These are phyloP conservation scores for Fusarium begoniae DNA, from an alignment of 2,329 filamentous ascomycete genomes.

Conservation along the genomic window DNA sequence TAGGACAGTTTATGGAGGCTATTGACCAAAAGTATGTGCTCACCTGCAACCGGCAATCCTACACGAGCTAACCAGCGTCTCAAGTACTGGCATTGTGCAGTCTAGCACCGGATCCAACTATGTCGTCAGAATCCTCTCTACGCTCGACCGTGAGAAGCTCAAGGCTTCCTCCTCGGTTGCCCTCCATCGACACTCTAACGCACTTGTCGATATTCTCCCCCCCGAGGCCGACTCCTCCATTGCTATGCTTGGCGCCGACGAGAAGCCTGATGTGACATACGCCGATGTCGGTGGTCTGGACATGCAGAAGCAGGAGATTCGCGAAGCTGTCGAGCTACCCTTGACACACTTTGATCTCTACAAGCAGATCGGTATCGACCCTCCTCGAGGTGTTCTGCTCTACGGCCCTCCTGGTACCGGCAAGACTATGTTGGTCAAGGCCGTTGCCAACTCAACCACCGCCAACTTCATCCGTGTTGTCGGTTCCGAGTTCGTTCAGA, in stretches of 20 bases:
- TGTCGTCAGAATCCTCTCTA: slow-evolving; percentile 97
- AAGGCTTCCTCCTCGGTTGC: slow-evolving; percentile 98
- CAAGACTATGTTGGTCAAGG: slow-evolving; percentile 98
- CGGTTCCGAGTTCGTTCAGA: slow-evolving; percentile 98
- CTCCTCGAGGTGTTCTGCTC: slow-evolving; percentile 92
- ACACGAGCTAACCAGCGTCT: slow-evolving; percentile 6
- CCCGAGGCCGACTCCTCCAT: slow-evolving; percentile 98
- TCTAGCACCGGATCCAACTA: slow-evolving; percentile 99
- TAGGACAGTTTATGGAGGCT: slow-evolving; percentile 99
- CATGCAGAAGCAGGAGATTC: slow-evolving; percentile 99
- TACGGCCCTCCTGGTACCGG: slow-evolving; percentile 96
- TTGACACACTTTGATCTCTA: slow-evolving; percentile 98
- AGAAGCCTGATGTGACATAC: slow-evolving; percentile 98
- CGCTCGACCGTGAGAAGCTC: slow-evolving; percentile 95
- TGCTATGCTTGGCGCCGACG: slow-evolving; percentile 94
- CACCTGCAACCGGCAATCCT: neutral
- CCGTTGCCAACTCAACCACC: slow-evolving; percentile 97
- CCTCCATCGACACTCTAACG: slow-evolving; percentile 97
- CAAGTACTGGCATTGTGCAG: slow-evolving; percentile 97
- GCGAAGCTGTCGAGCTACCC: slow-evolving; percentile 95
- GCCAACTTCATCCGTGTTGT: slow-evolving; percentile 98
- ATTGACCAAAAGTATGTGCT: slow-evolving; percentile 92
- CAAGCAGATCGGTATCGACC: slow-evolving; percentile 99
- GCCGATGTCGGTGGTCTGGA: slow-evolving; percentile 97
- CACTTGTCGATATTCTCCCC: slow-evolving; percentile 97